Conservation (phyloP, 148 eudicot species). For the Arbutus unedo region DNA sequence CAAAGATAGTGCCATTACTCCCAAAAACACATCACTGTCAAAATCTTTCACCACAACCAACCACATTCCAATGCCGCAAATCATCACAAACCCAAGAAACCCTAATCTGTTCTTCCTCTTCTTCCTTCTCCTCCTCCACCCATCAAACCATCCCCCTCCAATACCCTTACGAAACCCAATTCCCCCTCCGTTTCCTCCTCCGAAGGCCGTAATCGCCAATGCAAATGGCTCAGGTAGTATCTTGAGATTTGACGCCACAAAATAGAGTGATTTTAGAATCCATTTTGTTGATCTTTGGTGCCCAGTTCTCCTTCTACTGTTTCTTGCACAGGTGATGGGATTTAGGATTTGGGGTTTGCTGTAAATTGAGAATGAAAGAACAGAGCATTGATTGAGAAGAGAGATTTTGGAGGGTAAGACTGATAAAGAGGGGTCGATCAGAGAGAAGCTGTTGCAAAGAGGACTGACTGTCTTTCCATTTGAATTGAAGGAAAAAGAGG, state of each 20-base stretch:
- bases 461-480: not conserved
- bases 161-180: slow-evolving; percentile 34
- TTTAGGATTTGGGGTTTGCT: slow-evolving; percentile 29
- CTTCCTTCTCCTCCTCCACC: slow-evolving; percentile 30
- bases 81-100: slow-evolving; percentile 40
- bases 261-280: slow-evolving; percentile 41
- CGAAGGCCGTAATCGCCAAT: slow-evolving; percentile 42
- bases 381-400: not conserved
- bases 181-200: slow-evolving; percentile 57
- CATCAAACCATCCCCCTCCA: slow-evolving; percentile 51
- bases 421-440: not conserved
- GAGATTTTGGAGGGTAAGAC: not conserved
- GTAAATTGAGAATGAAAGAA: not conserved
- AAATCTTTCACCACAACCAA: slow-evolving; percentile 36
- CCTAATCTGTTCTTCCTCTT: slow-evolving; percentile 34
- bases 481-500: not conserved
- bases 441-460: not conserved
- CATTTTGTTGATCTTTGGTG: slow-evolving; percentile 33
- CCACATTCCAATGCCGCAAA: slow-evolving; percentile 36
- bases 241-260: slow-evolving; percentile 49
- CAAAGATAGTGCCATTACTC: slow-evolving; percentile 29
- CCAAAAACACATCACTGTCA: slow-evolving; percentile 22
- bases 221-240: slow-evolving; percentile 65
- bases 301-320: slow-evolving; percentile 43
- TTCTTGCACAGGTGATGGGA: slow-evolving; percentile 33